Base-by-base conservation (phyloP, 2,329 filamentous ascomycete species). In the Cytospora chrysosperma region DNA sequence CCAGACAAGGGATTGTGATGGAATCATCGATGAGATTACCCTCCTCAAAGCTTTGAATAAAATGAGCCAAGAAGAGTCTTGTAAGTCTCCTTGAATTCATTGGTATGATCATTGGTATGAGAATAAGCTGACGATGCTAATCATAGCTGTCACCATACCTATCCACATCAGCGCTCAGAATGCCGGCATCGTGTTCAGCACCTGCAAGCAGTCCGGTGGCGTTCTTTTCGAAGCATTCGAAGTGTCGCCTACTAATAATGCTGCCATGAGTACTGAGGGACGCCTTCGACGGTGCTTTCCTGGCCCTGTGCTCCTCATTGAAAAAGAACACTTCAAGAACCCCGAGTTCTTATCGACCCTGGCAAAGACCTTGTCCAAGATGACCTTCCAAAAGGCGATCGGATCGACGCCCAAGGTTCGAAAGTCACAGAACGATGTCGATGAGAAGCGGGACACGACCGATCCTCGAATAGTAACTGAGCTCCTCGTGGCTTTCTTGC, bases 401-500 rank as follows among this genome's bases (percentile, higher is more conserved):
- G 70, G 66, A 4, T 70, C 67, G 52, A 64, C 65, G 1, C 59
- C 65, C 0, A 68, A 55, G 5, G 64, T 72, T 66, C 15, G 15
- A 3, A 86, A 85, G 61, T 78, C 76, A 1, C 57, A 70, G 0
- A 52, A 72, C 1, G 4, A 64, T 0, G 69, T 75, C 8, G 67
- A 69, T 1, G 83, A 87, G 64, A 70, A 70, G 0, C 76, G 82
- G 3, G 82, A 88, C 21, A 82, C 82, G 0, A 72, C 70, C 0
- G 60, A 82, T 60, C 85, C 85, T 0, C 74, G 70, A 2, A 73
- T 86, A 15, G 76, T 88, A 0, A 86, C 82, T 0, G 80, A 86
- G 49, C 75, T 83, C 9, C 73, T 80, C 4, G 56, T 67, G 0
- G 75, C 75, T 0, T 72, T 82, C 4, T 67, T 85, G 2, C 71